Base-by-base conservation (phyloP, 2,329 filamentous ascomycete species). In the Ophiosphaerella herpotricha region DNA sequence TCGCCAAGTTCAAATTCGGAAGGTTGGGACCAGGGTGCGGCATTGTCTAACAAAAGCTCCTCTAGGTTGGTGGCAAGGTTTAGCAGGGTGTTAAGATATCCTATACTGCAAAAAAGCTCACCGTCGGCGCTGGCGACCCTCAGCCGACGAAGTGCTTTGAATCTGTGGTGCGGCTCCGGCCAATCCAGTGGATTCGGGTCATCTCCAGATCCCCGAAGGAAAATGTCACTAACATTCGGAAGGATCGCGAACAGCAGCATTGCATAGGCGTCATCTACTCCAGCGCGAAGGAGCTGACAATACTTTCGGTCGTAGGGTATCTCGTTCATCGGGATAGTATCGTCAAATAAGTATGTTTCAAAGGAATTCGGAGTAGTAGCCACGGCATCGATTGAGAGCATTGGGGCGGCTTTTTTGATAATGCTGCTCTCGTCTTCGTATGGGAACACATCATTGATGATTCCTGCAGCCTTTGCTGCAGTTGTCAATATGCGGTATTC, bases 391-490 rank as follows among this genome's bases (percentile, higher is more conserved):
- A 24, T 31, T 26, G 14, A 18, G 7, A 24, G 4, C n/a, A 43
- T 42, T 12, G 29, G 29, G 18, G 34, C 32, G 6, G 26, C 35
- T 38, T 33, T 45, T 11, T 48, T 38, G n/a, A 50, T 13, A 9
- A 58, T 7, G 8, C 16, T 8, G 21, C 55, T 50, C 33, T 34
- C 35, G 3, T 13, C 11, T n/a, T 53, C 46, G 33, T 55, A 58
- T 13, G 47, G 35, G 23, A 31, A 36, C n/a, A 46, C 39, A 13
- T 44, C 18, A 16, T 24, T 36, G 13, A 58, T 51, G 12, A 56
- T 42, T n/a, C 53, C 45, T 16, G 46, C 47, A 31, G 26, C 9
- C 32, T 48, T 55, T 34, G 55, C 49, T 21, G 52, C 49, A 31
- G 46, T 21, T 14, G 52, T 39, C 21, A 46, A 39, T 13, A 44